Conservation (phyloP, 257 asterid genomes). For the Petunia secreta region DNA sequence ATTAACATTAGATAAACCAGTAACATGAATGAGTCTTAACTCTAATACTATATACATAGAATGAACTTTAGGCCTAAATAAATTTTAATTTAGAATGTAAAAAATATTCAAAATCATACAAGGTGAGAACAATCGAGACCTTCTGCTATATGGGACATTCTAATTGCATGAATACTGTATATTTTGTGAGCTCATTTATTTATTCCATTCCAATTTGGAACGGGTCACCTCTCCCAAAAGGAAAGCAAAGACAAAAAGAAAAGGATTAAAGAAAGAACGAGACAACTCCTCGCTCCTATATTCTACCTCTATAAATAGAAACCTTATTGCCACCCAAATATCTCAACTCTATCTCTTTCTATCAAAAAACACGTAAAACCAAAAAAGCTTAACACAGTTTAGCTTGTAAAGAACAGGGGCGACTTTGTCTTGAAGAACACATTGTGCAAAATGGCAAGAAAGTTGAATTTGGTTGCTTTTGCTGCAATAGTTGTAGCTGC, state of each 20-base stretch:
- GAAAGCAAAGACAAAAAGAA: neutral
- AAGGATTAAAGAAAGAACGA: neutral
- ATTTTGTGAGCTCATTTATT: neutral
- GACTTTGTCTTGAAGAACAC: slow-evolving; percentile 47
- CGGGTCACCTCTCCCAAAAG: neutral
- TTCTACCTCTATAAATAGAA: slow-evolving; percentile 12
- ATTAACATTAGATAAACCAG: too few species aligned
- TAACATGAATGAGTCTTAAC: too few species aligned
- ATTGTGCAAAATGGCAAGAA: slow-evolving; percentile 45
- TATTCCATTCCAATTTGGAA: slow-evolving; percentile 19
- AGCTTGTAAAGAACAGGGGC: slow-evolving; percentile 33
- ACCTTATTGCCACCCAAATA: neutral
- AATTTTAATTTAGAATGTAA: too few species aligned
- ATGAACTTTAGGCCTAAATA: too few species aligned
- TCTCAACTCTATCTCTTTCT: neutral
- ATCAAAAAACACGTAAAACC: neutral
- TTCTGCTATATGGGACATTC: too few species aligned
- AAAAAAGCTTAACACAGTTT: neutral
- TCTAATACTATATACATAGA: too few species aligned
- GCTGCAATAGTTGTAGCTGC: slow-evolving; percentile 43
- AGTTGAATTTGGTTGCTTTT: slow-evolving; percentile 33
- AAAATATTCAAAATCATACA: too few species aligned
- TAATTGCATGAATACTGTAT: neutral
- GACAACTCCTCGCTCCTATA: neutral
- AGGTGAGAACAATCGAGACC: too few species aligned